Percentiles rank a stretch among this genome's conserved stretches.
Evolutionary conservation across 345 rosid species (phyloP).

Genomic region (Aquilaria sinensis): DNA sequence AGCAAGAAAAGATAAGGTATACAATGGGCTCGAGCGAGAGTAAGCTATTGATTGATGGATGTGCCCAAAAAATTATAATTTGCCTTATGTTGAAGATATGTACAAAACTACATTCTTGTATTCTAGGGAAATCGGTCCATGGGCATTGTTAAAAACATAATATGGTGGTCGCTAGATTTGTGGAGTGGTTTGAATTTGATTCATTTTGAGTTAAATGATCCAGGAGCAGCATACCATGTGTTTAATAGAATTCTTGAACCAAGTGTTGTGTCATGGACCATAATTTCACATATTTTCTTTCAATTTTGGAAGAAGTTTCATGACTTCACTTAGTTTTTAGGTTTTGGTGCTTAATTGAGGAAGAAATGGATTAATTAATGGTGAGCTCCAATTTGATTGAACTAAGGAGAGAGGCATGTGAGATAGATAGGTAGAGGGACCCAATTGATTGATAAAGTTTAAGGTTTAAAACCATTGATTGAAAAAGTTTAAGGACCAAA

Average conservation of each 20-base stretch:
- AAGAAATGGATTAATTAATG: too few relatives aligned
- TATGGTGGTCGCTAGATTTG: constrained; percentile 22
- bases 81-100: constrained; percentile 43
- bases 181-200: constrained; percentile 38
- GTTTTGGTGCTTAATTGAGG: too few relatives aligned
- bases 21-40: too few relatives aligned
- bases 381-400: too few relatives aligned
- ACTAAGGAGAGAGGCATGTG: too few relatives aligned
- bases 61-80: constrained; percentile 37
- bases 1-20: too few relatives aligned
- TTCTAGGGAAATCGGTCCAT: constrained; percentile 30
- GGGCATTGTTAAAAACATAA: constrained; percentile 35
- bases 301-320: too few relatives aligned
- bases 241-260: constrained; percentile 32
- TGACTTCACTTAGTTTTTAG: too few relatives aligned
- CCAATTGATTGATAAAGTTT: too few relatives aligned
- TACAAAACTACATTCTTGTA: constrained; percentile 20
- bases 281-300: constrained; percentile 6
- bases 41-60: constrained; percentile 3
- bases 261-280: constrained; percentile 40
- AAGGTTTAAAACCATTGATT: too few relatives aligned
- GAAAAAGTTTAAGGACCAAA: too few relatives aligned
- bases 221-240: constrained; percentile 23
- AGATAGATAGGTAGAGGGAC: too few relatives aligned
- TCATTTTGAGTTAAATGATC: constrained; percentile 23